phyloP scores from a whole-genome alignment of 202 grass and related monocot genomes.

The Setaria italica region DNA sequence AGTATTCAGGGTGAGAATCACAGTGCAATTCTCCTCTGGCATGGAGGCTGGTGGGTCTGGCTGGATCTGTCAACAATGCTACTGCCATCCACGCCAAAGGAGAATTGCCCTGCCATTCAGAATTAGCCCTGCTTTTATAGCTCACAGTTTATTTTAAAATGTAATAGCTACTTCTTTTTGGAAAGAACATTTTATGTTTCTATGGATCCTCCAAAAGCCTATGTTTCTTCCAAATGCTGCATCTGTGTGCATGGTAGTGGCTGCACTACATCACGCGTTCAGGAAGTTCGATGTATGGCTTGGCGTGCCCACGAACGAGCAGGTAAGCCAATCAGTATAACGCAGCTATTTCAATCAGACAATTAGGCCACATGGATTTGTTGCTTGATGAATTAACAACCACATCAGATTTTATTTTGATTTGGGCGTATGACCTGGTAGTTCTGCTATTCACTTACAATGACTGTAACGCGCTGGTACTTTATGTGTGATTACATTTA shows the following conservation, averaged over 20 bases:
- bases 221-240: neutral
- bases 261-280: too few species aligned
- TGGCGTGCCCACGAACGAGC: neutral
- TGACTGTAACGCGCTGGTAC: neutral
- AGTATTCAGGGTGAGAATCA: slow-evolving; percentile 24
- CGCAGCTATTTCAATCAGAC: too few species aligned
- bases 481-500: neutral
- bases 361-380: too few species aligned
- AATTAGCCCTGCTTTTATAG: slow-evolving; percentile 3
- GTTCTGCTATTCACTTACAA: neutral
- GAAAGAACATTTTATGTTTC: neutral
- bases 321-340: neutral
- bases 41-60: slow-evolving; percentile 20
- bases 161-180: neutral
- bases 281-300: neutral
- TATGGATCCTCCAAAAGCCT: neutral
- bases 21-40: slow-evolving; percentile 34
- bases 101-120: slow-evolving; percentile 45
- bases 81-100: slow-evolving; percentile 30
- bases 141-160: neutral
- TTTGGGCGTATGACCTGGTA: neutral
- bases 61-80: neutral
- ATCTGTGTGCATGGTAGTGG: neutral
- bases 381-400: too few species aligned
- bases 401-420: neutral